Evolutionary conservation across 208 protist species (phyloP), one percentile per base, ranked within the genome.

Genomic region (Angomonas desouzai): DNA sequence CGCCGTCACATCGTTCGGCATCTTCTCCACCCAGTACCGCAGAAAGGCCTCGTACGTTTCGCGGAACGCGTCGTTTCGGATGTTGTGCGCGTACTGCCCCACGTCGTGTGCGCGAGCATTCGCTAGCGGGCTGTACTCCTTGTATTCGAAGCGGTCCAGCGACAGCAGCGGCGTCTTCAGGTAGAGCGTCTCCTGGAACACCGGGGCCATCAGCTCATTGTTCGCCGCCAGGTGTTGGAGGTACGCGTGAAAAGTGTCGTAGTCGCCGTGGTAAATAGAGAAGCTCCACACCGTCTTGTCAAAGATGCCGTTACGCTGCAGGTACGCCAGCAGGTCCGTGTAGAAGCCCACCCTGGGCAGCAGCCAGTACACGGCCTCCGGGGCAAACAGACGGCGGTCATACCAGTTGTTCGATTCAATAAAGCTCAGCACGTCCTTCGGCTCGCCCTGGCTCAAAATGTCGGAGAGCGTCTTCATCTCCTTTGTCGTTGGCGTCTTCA

Each of bases 41-140:
- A 65, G 61, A 36, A 65, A 65, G 7, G 18, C 2, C 36, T 45
- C 3, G 61, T 65, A 65, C 13, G 61, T 57, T 30, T 65, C 48
- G 6, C 48, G 45, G 61, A 65, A 65, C 61, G 53, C 43, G 25
- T 9, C 33, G 51, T 58, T 68, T 27, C 51, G 64, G 28, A 67
- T 67, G 62, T 67, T 67, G 62, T 67, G 62, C 51, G 43, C 45
- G 53, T 61, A 57, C 34, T 32, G 23, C 45, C 62, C 62, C 10
- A 68, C 23, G 33, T 68, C 64, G 64, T 68, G 64, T 53, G 33
- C 55, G 38, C 64, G 51, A 20, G 64, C 51, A 34, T 33, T 48
- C 38, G 38, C 64, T 38, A 68, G 55, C 20, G 64, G 64, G 64
- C 38, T 68, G 64, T 62, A 68, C 40, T 68, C 64, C 33, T 43